Evolutionary conservation across 2,329 filamentous ascomycete genomes (phyloP).

Genomic region (Aureobasidium namibiae): DNA sequence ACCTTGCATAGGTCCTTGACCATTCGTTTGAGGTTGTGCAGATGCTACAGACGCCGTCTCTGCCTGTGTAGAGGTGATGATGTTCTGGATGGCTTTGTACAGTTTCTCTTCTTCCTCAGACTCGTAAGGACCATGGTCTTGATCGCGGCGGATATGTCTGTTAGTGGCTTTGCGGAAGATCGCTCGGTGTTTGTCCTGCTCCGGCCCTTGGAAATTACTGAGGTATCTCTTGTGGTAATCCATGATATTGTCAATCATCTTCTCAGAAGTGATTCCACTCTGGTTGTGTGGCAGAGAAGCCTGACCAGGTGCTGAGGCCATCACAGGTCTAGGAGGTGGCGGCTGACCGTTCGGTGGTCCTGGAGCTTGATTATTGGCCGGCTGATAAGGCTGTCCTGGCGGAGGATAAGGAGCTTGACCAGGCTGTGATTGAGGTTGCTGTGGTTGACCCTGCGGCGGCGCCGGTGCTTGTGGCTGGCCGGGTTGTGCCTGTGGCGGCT

Average conservation of each 20-base stretch:
- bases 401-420: conserved; percentile 2
- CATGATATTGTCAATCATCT: conserved; percentile 17
- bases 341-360: conserved; percentile 3
- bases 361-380: background rate
- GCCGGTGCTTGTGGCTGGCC: conserved; percentile 1
- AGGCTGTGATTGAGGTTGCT: background rate
- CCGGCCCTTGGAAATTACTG: conserved; percentile 13
- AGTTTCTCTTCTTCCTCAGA: conserved; percentile 16
- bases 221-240: conserved; percentile 15
- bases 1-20: background rate
- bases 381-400: background rate
- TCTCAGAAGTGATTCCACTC: conserved; percentile 14
- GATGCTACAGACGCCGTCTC: conserved; percentile 7
- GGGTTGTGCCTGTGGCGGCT: background rate
- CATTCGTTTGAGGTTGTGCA: background rate
- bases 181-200: conserved; percentile 15
- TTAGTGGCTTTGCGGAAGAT: conserved; percentile 16
- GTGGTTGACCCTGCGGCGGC: background rate
- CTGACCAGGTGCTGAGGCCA: background rate
- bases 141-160: conserved; percentile 14
- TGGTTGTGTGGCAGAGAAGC: conserved; percentile 12
- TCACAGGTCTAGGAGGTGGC: conserved; percentile 7
- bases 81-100: conserved; percentile 14
- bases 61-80: conserved; percentile 12
- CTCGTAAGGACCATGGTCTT: conserved; percentile 14